Evolutionary conservation across 768 basidiomycete genomes (phyloP), one percentile per base, ranked within the genome.

Genomic region (Butyriboletus loyo): DNA sequence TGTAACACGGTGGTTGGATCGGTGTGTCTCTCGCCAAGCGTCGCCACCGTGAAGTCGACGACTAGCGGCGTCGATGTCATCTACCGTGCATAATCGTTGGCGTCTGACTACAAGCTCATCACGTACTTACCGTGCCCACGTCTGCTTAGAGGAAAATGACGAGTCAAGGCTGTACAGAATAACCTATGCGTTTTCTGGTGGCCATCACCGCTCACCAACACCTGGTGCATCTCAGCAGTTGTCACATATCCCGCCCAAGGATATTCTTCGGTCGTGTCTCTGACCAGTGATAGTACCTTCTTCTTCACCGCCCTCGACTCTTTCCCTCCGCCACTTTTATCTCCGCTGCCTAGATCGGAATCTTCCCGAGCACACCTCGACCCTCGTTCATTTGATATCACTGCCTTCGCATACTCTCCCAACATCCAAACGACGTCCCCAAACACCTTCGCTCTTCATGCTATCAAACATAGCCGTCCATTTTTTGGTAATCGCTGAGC

Each of bases 381-480:
- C 97, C 77, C 68, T 84, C 2, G 85, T 79, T 40, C 71, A 76
- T 53, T 84, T 77, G 55, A 98, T 90, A 53, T 90, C 90, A 49
- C 71, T 52, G 44, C 72, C 56, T 86, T 83, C 35, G 90, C 86
- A 61, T 98, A 99, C 73, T 98, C 96, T 56, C 97, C 96, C n/a
- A 98, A 78, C 57, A 98, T 97, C 96, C 97, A 98, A 43, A 98
- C 79, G 17, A 98, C 82, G 7, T 96, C 97, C 5, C 94, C 85
- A 78, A 90, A 98, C 22, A 98, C 95, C 70, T 98, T 98, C 94
- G 1, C 91, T 94, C 70, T 94, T 94, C 73, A 98, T 92, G 56
- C 92, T 91, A 50, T 79, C 62, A 42, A 98, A 84, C 0, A 90
- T 89, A 28, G 81, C 73, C 43, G 87, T 83, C 46, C 98, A 83